phyloP scores from a whole-genome alignment of 2,329 filamentous ascomycete species.

The Epichloe festucae region DNA sequence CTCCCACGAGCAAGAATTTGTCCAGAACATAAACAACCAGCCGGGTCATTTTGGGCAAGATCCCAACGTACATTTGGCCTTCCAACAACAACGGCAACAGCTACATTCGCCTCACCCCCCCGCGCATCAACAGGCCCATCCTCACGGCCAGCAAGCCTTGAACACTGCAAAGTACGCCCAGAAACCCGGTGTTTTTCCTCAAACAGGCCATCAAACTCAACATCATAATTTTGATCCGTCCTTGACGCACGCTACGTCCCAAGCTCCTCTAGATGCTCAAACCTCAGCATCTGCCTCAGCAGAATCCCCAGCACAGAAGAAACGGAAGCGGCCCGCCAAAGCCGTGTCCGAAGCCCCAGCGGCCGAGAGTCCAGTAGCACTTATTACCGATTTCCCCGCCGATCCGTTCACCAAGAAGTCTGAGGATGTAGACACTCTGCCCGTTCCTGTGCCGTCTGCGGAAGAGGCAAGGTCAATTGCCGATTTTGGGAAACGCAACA shows the following conservation, averaged over 20 bases:
- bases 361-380: constrained; percentile 6
- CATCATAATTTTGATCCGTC: constrained; percentile 2
- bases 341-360: neutral
- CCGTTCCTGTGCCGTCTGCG: constrained; percentile 17
- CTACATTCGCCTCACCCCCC: constrained; percentile 5
- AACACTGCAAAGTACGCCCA: constrained; percentile 8
- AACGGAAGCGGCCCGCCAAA: constrained; percentile 24
- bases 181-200: neutral
- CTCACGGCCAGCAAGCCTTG: constrained; percentile 13
- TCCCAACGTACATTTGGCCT: constrained; percentile 2
- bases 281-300: constrained; percentile 4
- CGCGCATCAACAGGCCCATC: constrained; percentile 14
- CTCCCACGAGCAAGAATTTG: constrained; percentile 4
- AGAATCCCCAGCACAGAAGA: constrained; percentile 21
- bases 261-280: neutral
- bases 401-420: constrained; percentile 18
- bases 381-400: constrained; percentile 16
- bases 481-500: constrained; percentile 25
- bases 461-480: constrained; percentile 24
- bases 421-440: constrained; percentile 22
- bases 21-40: constrained; percentile 4
- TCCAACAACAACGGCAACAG: constrained; percentile 9
- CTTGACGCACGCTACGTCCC: constrained; percentile 1
- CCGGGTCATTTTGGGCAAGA: constrained; percentile 4
- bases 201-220: constrained; percentile 7